Percentiles rank a stretch among this genome's conserved stretches.
Conservation (phyloP, 768 basidiomycete species). For the Ramaria sp. region DNA sequence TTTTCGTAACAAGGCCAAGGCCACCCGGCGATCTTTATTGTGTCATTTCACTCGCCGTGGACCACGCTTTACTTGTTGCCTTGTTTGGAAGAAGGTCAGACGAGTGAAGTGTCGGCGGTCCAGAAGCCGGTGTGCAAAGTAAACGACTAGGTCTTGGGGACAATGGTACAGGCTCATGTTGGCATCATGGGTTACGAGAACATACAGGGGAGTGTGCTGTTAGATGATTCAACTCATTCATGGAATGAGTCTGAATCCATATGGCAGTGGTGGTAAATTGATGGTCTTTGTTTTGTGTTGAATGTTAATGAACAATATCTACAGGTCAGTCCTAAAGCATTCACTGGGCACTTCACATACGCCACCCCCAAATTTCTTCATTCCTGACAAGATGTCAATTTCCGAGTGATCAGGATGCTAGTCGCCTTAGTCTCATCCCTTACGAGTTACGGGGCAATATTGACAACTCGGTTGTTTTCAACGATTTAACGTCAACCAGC, state of each 20-base stretch:
- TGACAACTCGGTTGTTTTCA: neutral
- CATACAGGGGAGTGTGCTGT: neutral
- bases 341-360: neutral
- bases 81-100: neutral
- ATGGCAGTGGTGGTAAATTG: too few relatives aligned
- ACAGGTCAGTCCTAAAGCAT: neutral
- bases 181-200: neutral
- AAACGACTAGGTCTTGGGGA: neutral
- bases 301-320: too few relatives aligned
- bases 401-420: neutral
- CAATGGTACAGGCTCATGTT: too few relatives aligned
- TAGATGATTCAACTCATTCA: neutral
- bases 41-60: constrained; percentile 2
- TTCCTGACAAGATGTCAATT: neutral
- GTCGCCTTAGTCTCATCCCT: neutral
- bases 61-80: neutral
- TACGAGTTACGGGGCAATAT: neutral
- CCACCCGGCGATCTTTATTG: constrained; percentile 1
- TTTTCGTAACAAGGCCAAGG: neutral
- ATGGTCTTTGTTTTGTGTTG: too few relatives aligned
- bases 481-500: neutral
- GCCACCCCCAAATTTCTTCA: neutral
- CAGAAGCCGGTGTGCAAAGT: neutral
- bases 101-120: neutral
- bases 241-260: too few relatives aligned